Conservation (phyloP, 441 rosid species). For the Raphanus hybrid region DNA sequence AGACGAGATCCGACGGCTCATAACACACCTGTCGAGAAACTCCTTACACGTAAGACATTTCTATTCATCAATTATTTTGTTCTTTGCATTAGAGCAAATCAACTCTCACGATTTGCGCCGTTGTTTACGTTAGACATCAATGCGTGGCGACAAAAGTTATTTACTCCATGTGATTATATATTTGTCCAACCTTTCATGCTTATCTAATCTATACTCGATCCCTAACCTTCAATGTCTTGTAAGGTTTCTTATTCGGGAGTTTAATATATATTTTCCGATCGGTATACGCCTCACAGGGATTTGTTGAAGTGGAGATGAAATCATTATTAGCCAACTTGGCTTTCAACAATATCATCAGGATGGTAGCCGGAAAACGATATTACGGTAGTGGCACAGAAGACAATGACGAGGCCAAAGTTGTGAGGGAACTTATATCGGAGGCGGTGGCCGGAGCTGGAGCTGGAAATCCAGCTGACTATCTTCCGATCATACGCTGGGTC, state of each 20-base stretch:
- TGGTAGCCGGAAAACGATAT: slow-evolving; percentile 37
- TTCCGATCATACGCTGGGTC: slow-evolving; percentile 40
- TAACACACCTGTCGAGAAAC: slow-evolving; percentile 30
- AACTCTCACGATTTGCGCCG: too few relatives aligned
- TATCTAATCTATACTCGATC: too few relatives aligned
- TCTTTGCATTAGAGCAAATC: not conserved
- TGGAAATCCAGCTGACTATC: slow-evolving; percentile 31
- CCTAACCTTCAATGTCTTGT: too few relatives aligned
- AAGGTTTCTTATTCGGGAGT: too few relatives aligned
- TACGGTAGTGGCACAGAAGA: slow-evolving; percentile 9
- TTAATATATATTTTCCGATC: too few relatives aligned
- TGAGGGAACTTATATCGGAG: slow-evolving; percentile 21
- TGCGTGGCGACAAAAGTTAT: too few relatives aligned
- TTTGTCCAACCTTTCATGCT: too few relatives aligned
- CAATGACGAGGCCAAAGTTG: not conserved
- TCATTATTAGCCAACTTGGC: slow-evolving; percentile 10
- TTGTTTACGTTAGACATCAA: too few relatives aligned
- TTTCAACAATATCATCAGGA: slow-evolving; percentile 37
- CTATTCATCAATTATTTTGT: not conserved
- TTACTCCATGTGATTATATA: too few relatives aligned
- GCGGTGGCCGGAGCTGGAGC: slow-evolving; percentile 1
- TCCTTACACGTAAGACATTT: slow-evolving; percentile 30
- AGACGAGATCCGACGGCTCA: slow-evolving; percentile 49
- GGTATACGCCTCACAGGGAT: slow-evolving; percentile 3
- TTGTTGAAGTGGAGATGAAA: slow-evolving; percentile 34